Base-by-base conservation (phyloP, 148 eudicot genomes). In the Mesembryanthemum crystallinum region DNA sequence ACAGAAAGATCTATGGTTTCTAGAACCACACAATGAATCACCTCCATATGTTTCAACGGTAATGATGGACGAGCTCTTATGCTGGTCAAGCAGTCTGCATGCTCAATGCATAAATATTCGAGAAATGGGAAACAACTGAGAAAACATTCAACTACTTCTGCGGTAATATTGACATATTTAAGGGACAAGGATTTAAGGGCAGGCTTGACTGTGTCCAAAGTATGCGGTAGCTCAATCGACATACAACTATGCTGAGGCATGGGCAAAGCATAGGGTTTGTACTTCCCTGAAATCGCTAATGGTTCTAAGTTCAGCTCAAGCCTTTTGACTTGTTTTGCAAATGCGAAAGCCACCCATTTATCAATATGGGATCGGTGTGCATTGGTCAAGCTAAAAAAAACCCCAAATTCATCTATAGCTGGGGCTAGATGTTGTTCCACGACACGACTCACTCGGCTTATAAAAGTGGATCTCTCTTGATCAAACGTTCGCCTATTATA, bases 281-380 rank as follows among this genome's bases (percentile, higher is more conserved):
- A 0, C 21, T 17, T 18, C 6, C 21, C 1, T 54, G 7, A 77
- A n/a, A n/a, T n/a, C n/a, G n/a, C n/a, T n/a, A n/a, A n/a, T n/a
- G n/a, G n/a, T n/a, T n/a, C n/a, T n/a, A 77, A 77, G 74, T 74
- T 15, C 3, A 74, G 43, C n/a, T 63, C 70, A 23, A 74, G 43
- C 43, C 7, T 74, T 8, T 49, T 64, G 32, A 64, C 23, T n/a
- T 49, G 43, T 23, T 64, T 74, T 30, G 27, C 47, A 0, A 65
- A 63, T 74, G 77, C 77, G 29, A 27, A 64, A 64, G 18, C 58
- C 23, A 74, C 8, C 77, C 77, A 74, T 27, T 64, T 64, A 33
- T 64, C 70, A 49, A 74, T 23, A 20, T 74, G 29, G 45, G n/a
- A 64, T 49, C 30, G 24, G 7, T 3, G 29, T 20, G 30, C 21